phyloP scores from a whole-genome alignment of 306 rosid genomes.

The Trichosanthes cucumerina region DNA sequence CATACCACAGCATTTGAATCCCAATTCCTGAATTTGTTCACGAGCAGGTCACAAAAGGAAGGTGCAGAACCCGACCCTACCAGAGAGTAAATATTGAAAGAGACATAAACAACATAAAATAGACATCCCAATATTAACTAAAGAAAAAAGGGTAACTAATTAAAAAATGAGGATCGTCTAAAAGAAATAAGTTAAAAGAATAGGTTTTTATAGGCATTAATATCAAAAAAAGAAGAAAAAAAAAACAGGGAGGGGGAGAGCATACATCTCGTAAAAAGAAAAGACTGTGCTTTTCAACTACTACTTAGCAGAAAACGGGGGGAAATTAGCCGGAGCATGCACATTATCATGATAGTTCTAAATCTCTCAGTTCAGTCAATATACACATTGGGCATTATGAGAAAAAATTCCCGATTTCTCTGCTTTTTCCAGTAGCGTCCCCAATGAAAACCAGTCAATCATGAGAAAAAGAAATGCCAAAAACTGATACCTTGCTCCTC shows the following conservation, averaged over 20 bases:
- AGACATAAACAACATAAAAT: conserved; percentile 13
- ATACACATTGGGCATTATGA: neutral
- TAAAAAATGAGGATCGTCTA: neutral
- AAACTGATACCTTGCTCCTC: conserved; percentile 30
- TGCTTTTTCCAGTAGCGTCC: neutral
- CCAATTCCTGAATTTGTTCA: conserved; percentile 26
- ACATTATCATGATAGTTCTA: neutral
- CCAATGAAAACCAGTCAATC: neutral
- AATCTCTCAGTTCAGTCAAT: conserved; percentile 2
- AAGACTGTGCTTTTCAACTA: neutral
- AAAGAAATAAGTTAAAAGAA: neutral
- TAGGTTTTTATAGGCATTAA: neutral
- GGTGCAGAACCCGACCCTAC: conserved; percentile 37
- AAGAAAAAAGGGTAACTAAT: neutral
- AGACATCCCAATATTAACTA: neutral
- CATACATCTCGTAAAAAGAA: neutral
- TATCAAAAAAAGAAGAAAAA: neutral
- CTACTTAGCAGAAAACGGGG: neutral
- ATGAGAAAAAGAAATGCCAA: neutral
- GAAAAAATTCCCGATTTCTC: neutral
- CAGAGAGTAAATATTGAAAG: conserved; percentile 15
- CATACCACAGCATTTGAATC: conserved; percentile 31
- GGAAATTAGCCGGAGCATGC: neutral
- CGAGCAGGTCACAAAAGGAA: conserved; percentile 32
- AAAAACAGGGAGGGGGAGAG: neutral